Evolutionary conservation across 257 asterid species (phyloP).

Genomic region (Nicotiana undulata): DNA sequence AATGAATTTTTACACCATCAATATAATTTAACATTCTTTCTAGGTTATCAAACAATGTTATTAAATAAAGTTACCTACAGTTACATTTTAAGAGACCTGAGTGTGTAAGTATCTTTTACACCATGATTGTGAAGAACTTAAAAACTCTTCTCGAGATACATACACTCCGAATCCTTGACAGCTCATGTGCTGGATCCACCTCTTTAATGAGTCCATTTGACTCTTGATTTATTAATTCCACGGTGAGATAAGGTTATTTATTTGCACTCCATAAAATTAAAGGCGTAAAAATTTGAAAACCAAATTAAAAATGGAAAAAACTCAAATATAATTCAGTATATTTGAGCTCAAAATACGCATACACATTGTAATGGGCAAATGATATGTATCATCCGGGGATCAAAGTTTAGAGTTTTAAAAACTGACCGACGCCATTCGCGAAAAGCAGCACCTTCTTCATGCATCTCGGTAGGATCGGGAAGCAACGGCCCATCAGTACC

Average conservation of each 20-base stretch:
- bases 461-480: constrained; percentile 83
- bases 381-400: background rate
- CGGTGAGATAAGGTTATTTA: background rate
- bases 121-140: background rate
- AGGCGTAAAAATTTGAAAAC: background rate
- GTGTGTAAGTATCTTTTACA: background rate
- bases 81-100: background rate
- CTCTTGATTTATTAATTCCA: background rate
- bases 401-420: background rate
- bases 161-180: background rate
- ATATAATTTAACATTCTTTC: background rate
- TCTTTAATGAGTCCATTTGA: background rate
- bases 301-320: background rate
- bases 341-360: background rate
- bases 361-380: background rate
- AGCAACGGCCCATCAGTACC: constrained; percentile 60
- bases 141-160: background rate
- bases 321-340: background rate
- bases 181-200: background rate
- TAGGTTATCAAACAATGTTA: background rate
- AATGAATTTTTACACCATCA: background rate
- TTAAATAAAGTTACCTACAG: background rate
- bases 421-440: constrained; percentile 98
- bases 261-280: background rate
- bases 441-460: constrained; percentile 78